Evolutionary conservation across 495 filamentous ascomycete species (phyloP).

Genomic region (Hypoxylon perforatum): DNA sequence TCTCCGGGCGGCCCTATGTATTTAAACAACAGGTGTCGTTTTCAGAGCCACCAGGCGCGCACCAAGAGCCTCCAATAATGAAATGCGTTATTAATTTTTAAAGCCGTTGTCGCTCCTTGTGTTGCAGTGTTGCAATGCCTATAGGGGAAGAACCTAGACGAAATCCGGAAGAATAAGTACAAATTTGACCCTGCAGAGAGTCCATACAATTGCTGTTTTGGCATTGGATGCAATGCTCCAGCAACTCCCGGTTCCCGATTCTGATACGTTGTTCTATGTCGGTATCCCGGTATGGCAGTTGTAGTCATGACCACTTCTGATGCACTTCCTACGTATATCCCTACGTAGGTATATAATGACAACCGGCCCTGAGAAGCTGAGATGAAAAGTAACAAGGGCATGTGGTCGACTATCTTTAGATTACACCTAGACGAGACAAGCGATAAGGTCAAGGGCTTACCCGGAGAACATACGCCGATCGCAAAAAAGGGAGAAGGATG

Average conservation of each 20-base stretch:
- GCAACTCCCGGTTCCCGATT: slow-evolving; percentile 17
- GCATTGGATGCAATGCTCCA: slow-evolving; percentile 10
- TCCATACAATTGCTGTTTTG: slow-evolving; percentile 1
- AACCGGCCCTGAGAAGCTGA: not conserved
- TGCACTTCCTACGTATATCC: too few relatives aligned
- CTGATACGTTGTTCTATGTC: slow-evolving; percentile 14
- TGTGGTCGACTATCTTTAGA: slow-evolving; percentile 10
- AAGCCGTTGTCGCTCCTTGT: slow-evolving; percentile 6
- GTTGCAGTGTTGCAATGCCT: slow-evolving; percentile 34
- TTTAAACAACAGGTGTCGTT: slow-evolving; percentile 36
- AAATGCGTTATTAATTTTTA: slow-evolving; percentile 39
- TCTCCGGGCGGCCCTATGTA: not conserved
- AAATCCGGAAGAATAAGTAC: slow-evolving; percentile 10
- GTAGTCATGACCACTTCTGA: not conserved
- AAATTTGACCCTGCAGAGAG: slow-evolving; percentile 11
- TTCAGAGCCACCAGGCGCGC: too few relatives aligned
- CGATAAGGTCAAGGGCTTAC: slow-evolving; percentile 34
- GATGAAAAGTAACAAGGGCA: not conserved
- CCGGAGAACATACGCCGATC: slow-evolving; percentile 29
- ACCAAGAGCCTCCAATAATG: slow-evolving; percentile 23
- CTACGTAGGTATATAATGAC: too few relatives aligned
- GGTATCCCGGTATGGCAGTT: slow-evolving; percentile 20
- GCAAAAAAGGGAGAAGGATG: slow-evolving; percentile 18
- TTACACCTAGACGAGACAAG: slow-evolving; percentile 12
- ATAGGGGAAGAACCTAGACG: slow-evolving; percentile 3